Base-by-base conservation (phyloP, 2,329 filamentous ascomycete genomes). In the Cladorrhinum sp. region DNA sequence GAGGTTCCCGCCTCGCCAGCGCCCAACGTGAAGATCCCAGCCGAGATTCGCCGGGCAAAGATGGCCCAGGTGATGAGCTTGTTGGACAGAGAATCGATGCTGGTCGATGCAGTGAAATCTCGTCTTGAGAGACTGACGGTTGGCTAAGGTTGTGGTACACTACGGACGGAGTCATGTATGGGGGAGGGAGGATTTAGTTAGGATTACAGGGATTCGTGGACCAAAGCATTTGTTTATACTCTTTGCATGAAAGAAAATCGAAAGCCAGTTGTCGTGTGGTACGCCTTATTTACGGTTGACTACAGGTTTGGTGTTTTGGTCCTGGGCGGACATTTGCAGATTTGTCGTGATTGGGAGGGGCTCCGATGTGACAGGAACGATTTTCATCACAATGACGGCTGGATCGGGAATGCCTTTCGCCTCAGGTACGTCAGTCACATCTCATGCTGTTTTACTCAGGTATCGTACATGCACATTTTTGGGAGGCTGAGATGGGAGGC, bases 41-140 rank as follows among this genome's bases (percentile, higher is more conserved):
- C 80, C 20, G 84, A 86, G 58, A 80, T 89, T 61, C 80, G 86
- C 61, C 83, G 80, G 73, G 82, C 79, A 55, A 89, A 89, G 74
- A 73, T 90, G 65, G 79, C 79, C 60, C 82, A 89, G 70, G 85
- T 91, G 21, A 85, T 85, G 73, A 75, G 75, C 26, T 73, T 90
- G 62, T 74, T 91, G 65, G 85, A 88, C 60, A 77, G 88, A 26
- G 87, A 91, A 74, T 83, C 83, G 52, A 86, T 86, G 4, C 73
- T 91, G 68, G 84, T 91, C 6, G 87, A 90, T 66, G 87, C 85
- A 21, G 82, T 89, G 21, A 86, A 82, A 66, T 79, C 79, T 60
- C 79, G 87, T 60, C 73, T 91, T 64, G 84, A 87, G 71, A 82
- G 79, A 63, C 74, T 91, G 58, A 77, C 73, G 48, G 64, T 77